Evolutionary conservation across 2,329 filamentous ascomycete species (phyloP), one percentile per base, ranked within the genome.

Genomic region (Teratosphaeria zuluensis): DNA sequence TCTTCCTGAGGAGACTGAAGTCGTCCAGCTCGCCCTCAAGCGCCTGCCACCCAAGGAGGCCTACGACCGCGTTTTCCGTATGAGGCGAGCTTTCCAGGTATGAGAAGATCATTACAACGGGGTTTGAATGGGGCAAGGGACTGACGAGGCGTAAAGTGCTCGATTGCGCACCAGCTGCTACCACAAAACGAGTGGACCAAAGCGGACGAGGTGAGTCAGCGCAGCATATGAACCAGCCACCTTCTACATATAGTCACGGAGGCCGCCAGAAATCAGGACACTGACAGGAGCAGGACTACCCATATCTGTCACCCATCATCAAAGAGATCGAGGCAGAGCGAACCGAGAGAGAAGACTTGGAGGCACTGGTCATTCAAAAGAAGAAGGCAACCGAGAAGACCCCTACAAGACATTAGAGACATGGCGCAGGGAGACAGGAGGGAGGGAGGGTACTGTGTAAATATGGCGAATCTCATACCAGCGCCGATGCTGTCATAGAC

Each of bases 1-100:
- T 74, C 89, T 96, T 74, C 85, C 89, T 74, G 94, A 99, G 78
- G 94, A 99, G 80, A 88, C 83, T 81, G 89, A 94, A 70, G 78
- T 81, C 59, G 90, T 96, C 70, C 87, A 94, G 77, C 83, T 87
- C 69, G 94, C 94, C 64, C 84, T 99, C 72, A 89, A 89, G 83
- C 90, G 94, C 75, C 88, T 99, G 63, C 84, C 89, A 59, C 83
- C 90, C 70, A 90, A 95, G 81, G 90, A 94, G 75, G 83, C 87
- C 70, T 97, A 97, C 80, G 94, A 99, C 81, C 92, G 94, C 75
- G 85, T 97, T 75, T 99, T 91, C 87, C 92, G 94, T 73, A 85
- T 99, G 77, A 90, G 94, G 80, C 87, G 94, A 78, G 92, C 94
- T 70, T 86, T 95, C 78, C 94, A 99, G 83, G 86, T 89, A 78